Conservation (phyloP, 257 asterid species). For the Capsicum chinense region DNA sequence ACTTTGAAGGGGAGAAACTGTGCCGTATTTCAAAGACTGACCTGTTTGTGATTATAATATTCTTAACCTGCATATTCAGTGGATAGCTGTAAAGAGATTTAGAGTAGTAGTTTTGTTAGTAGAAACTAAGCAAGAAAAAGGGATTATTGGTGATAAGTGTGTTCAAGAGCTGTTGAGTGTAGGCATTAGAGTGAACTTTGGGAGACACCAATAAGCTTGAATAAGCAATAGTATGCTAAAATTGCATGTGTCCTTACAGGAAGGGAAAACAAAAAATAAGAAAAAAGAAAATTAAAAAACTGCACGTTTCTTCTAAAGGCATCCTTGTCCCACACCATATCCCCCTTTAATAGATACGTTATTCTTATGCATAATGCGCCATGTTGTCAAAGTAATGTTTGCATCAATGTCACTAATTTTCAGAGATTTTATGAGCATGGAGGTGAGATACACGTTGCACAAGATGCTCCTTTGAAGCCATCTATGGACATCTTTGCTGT, state of each 20-base stretch:
- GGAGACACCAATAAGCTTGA: constrained; percentile 16
- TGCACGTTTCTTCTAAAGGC: background rate
- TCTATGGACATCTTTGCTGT: constrained; percentile 96
- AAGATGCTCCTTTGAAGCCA: constrained; percentile 85
- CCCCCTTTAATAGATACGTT: background rate
- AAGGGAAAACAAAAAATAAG: background rate
- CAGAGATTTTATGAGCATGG: constrained; percentile 99
- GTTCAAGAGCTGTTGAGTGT: constrained; percentile 1
- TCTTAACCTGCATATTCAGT: background rate
- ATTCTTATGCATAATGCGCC: background rate
- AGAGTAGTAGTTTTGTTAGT: background rate
- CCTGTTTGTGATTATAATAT: background rate
- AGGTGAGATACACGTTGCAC: constrained; percentile 75
- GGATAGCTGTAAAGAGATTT: background rate
- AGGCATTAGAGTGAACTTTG: constrained; percentile 20
- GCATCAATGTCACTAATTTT: constrained; percentile 38
- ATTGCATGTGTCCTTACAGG: background rate
- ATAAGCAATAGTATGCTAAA: constrained; percentile 4
- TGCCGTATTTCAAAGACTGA: background rate
- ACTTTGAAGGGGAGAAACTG: constrained; percentile 18
- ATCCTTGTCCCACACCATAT: background rate
- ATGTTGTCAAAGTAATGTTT: constrained; percentile 23
- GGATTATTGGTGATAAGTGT: background rate
- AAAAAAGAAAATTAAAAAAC: background rate
- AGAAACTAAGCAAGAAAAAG: constrained; percentile 11